Conservation (phyloP, 2,329 filamentous ascomycete genomes). For the Neonectria faginata region DNA sequence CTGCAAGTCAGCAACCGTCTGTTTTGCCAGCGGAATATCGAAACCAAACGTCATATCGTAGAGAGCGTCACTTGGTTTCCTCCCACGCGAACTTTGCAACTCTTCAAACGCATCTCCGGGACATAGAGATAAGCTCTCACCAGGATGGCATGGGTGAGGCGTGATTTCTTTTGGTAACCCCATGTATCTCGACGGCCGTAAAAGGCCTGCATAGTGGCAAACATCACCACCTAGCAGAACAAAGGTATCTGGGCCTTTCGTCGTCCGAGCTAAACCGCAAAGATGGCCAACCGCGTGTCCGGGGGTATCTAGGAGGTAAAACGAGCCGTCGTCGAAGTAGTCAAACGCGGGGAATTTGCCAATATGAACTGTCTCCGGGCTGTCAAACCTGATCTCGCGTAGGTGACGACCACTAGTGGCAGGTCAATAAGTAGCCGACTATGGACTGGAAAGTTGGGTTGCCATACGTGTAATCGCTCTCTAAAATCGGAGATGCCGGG, state of each 20-base stretch:
- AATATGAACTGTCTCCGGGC: constrained; percentile 44
- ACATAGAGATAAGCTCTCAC: constrained; percentile 19
- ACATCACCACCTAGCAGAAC: constrained; percentile 57
- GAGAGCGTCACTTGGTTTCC: constrained; percentile 28
- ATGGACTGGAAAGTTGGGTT: background rate
- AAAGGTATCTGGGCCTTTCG: constrained; percentile 49
- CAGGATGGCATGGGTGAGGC: constrained; percentile 36
- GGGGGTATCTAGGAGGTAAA: constrained; percentile 56
- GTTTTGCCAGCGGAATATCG: constrained; percentile 32
- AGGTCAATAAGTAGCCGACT: background rate
- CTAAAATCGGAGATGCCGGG: constrained; percentile 48
- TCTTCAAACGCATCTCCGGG: constrained; percentile 34
- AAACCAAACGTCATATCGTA: constrained; percentile 39
- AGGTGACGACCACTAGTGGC: constrained; percentile 41
- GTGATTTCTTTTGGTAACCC: constrained; percentile 49
- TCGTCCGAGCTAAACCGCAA: constrained; percentile 55
- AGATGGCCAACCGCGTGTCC: constrained; percentile 57
- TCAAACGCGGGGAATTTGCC: constrained; percentile 54
- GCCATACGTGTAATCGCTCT: constrained; percentile 50
- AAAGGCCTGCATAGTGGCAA: constrained; percentile 54
- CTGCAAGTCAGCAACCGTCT: constrained; percentile 31
- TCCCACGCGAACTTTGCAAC: constrained; percentile 36
- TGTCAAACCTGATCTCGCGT: constrained; percentile 45
- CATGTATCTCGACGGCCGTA: constrained; percentile 51
- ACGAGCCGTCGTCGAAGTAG: constrained; percentile 57